A percentile compares a stretch with the other conserved stretches of the same genome.
Evolutionary conservation across 73 alveolate species (phyloP).

Genomic region (Strombidium stylifer): DNA sequence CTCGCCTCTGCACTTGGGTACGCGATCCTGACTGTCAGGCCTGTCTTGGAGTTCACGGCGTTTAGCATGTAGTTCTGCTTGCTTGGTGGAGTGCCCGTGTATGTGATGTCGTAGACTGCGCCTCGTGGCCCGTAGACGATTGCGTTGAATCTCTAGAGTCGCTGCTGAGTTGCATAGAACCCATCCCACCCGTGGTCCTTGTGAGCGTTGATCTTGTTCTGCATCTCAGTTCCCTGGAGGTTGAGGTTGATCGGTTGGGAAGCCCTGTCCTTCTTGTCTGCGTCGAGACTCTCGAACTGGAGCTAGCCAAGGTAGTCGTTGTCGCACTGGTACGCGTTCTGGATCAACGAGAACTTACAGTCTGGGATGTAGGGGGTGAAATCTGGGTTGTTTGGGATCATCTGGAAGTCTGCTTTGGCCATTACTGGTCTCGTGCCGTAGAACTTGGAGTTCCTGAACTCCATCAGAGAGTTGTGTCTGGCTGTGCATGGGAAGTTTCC

Average conservation of each 20-base stretch:
- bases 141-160: constrained; percentile 46
- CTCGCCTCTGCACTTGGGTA: constrained; percentile 15
- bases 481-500: constrained; percentile 61
- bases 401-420: too few species aligned
- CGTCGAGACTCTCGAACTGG: constrained; percentile 13
- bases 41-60: not conserved
- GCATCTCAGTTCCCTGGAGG: not conserved
- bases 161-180: constrained; percentile 25
- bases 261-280: constrained; percentile 23
- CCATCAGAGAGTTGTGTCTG: constrained; percentile 4
- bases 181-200: constrained; percentile 50
- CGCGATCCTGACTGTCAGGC: not conserved
- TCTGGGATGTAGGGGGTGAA: too few species aligned
- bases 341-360: not conserved
- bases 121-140: constrained; percentile 4
- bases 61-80: not conserved
- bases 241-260: constrained; percentile 25
- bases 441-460: too few species aligned
- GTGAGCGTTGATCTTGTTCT: not conserved
- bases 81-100: constrained; percentile 29
- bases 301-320: constrained; percentile 22
- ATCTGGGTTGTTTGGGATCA: too few species aligned
- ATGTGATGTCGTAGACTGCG: not conserved
- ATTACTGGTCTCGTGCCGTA: too few species aligned
- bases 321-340: constrained; percentile 21